These are phyloP conservation scores for Phoenix roebelenii DNA, from an alignment of 176 grass and related monocot species.

Conservation along the genomic window DNA sequence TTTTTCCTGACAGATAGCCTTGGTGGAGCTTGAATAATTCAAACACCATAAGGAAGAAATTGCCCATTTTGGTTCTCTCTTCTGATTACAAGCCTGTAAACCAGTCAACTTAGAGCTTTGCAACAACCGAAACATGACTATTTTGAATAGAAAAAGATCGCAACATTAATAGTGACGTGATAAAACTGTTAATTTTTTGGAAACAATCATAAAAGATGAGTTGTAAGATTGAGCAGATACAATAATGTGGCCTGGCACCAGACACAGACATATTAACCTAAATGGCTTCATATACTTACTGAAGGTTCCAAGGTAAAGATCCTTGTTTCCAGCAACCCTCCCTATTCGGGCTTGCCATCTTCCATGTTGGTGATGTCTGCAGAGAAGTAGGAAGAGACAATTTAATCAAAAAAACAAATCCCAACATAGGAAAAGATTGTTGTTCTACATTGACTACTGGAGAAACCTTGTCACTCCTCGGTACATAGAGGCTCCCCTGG, in stretches of 20 bases:
- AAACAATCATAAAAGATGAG: constrained; percentile 34
- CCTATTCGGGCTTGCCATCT: constrained; percentile 97
- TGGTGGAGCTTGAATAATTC: not conserved
- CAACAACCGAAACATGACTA: constrained; percentile 40
- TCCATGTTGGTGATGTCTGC: constrained; percentile 93
- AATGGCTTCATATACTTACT: constrained; percentile 45
- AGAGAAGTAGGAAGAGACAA: constrained; percentile 4
- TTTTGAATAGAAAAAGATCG: constrained; percentile 23
- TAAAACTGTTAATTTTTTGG: constrained; percentile 10
- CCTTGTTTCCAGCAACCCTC: constrained; percentile 94
- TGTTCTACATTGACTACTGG: too few relatives aligned
- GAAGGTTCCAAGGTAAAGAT: constrained; percentile 96
- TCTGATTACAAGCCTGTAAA: constrained; percentile 23
- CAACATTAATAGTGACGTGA: constrained; percentile 10
- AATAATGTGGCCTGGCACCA: too few relatives aligned
- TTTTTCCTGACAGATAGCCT: not conserved
- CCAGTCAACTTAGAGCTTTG: constrained; percentile 54
- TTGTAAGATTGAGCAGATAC: not conserved
- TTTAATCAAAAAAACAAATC: too few relatives aligned
- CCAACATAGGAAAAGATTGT: too few relatives aligned
- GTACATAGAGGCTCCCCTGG: constrained; percentile 90
- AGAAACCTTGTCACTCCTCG: constrained; percentile 81
- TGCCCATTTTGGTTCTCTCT: constrained; percentile 20
- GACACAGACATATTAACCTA: not conserved
- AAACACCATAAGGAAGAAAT: constrained; percentile 14